phyloP scores from a whole-genome alignment of 2,329 filamentous ascomycete species.

The Acrodontium crateriforme region DNA sequence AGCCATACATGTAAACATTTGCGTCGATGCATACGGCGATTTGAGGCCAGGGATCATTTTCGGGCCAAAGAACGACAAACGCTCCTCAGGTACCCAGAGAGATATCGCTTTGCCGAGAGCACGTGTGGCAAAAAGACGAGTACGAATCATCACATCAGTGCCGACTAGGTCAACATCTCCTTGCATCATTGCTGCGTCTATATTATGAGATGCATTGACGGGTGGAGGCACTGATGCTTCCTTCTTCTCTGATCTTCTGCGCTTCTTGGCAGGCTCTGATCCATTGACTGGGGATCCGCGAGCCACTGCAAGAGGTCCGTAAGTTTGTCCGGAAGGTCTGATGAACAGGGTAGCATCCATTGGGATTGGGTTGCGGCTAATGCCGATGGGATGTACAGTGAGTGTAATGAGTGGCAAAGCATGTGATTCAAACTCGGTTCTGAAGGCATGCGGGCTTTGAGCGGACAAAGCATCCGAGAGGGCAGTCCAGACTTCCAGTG shows the following conservation, averaged over 20 bases:
- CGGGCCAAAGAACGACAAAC: conserved; percentile 50
- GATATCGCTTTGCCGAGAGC: conserved; percentile 79
- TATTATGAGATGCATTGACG: conserved; percentile 63
- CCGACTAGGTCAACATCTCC: conserved; percentile 93
- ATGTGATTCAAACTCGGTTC: conserved; percentile 59
- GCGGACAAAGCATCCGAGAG: conserved; percentile 54
- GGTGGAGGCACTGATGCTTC: conserved; percentile 29
- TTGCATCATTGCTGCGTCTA: conserved; percentile 95
- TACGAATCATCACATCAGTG: conserved; percentile 73
- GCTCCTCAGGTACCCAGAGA: conserved; percentile 49
- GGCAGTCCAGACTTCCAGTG: conserved; percentile 74
- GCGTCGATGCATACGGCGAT: conserved; percentile 70
- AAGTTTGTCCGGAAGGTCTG: conserved; percentile 80
- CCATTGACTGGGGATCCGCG: conserved; percentile 33
- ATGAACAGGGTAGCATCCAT: conserved; percentile 86
- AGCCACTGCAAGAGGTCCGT: conserved; percentile 38
- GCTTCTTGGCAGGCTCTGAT: conserved; percentile 57
- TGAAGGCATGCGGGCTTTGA: conserved; percentile 49
- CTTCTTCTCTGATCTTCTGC: conserved; percentile 71
- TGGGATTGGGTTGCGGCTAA: conserved; percentile 76
- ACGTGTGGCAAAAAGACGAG: conserved; percentile 71
- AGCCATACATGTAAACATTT: conserved; percentile 68
- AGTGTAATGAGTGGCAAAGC: conserved; percentile 72
- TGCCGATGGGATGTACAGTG: conserved; percentile 80
- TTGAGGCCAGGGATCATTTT: conserved; percentile 51